A percentile compares a stretch with the other conserved stretches of the same genome.
Conservation (phyloP, 495 filamentous ascomycete species). For the Aspergillus baeticus region DNA sequence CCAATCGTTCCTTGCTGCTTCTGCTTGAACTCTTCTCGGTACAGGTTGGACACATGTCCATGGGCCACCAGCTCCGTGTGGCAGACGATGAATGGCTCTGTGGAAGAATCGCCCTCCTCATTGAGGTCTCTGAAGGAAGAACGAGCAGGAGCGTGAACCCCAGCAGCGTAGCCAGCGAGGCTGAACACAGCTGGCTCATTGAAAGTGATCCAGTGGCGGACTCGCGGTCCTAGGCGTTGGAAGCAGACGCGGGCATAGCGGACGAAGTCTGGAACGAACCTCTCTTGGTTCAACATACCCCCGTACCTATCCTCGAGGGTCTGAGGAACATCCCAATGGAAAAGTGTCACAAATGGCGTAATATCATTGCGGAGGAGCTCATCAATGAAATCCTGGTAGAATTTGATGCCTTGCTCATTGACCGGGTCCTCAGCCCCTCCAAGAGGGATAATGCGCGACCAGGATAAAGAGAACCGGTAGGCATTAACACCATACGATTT, state of each 20-base stretch:
- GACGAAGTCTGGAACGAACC: slow-evolving; percentile 45
- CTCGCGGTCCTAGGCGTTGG: slow-evolving; percentile 39
- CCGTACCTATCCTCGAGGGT: slow-evolving; percentile 46
- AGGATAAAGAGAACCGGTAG: slow-evolving; percentile 72
- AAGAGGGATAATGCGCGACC: slow-evolving; percentile 66
- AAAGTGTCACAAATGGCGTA: slow-evolving; percentile 49
- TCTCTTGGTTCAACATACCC: slow-evolving; percentile 43
- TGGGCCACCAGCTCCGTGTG: slow-evolving; percentile 46
- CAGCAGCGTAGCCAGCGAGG: slow-evolving; percentile 48
- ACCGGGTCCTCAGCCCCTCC: slow-evolving; percentile 33
- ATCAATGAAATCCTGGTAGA: slow-evolving; percentile 45
- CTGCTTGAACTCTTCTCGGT: slow-evolving; percentile 43
- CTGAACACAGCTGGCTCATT: slow-evolving; percentile 49
- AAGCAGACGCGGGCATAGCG: slow-evolving; percentile 48
- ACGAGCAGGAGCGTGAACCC: slow-evolving; percentile 45
- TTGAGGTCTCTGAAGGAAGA: slow-evolving; percentile 44
- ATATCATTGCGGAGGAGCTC: slow-evolving; percentile 42
- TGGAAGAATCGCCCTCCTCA: slow-evolving; percentile 44
- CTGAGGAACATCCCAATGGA: slow-evolving; percentile 51
- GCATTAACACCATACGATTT: slow-evolving; percentile 61
- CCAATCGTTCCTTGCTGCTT: slow-evolving; percentile 43
- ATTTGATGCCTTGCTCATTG: slow-evolving; percentile 43
- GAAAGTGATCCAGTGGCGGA: slow-evolving; percentile 52
- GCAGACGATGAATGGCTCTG: slow-evolving; percentile 45
- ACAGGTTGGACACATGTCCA: slow-evolving; percentile 37